A percentile compares a stretch with the other conserved stretches of the same genome.
phyloP scores from a whole-genome alignment of 1,139 yeast genomes.

The Ashbya aceris region DNA sequence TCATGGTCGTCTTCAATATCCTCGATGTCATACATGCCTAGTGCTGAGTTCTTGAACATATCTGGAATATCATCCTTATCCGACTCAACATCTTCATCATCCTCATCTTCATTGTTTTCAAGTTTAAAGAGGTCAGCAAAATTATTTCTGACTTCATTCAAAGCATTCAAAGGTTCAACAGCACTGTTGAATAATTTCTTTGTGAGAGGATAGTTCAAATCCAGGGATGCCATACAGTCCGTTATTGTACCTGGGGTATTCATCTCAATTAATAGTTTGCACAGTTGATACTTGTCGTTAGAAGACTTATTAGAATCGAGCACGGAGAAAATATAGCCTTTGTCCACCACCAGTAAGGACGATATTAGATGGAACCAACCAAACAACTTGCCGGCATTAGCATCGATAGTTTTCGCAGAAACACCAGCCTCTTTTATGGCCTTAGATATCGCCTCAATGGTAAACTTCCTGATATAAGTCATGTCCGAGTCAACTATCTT shows the following conservation, averaged over 20 bases:
- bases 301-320: constrained; percentile 44
- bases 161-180: constrained; percentile 49
- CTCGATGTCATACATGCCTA: constrained; percentile 87
- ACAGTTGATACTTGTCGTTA: constrained; percentile 50
- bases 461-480: constrained; percentile 62
- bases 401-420: constrained; percentile 20
- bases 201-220: constrained; percentile 62
- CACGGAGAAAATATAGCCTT: constrained; percentile 51
- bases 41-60: constrained; percentile 73
- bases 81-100: constrained; percentile 52
- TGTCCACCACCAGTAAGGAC: constrained; percentile 37
- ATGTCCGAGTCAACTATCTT: constrained; percentile 57
- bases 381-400: constrained; percentile 23
- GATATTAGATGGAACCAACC: constrained; percentile 27
- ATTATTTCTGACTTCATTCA: constrained; percentile 55
- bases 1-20: constrained; percentile 63
- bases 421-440: constrained; percentile 27
- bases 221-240: constrained; percentile 50
- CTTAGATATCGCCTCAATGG: constrained; percentile 61
- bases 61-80: constrained; percentile 74
- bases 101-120: constrained; percentile 52
- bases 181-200: constrained; percentile 49
- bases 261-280: constrained; percentile 57
- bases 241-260: constrained; percentile 53
- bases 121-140: constrained; percentile 50